Conservation (phyloP, 2,329 filamentous ascomycete species). For the Claviceps sp. region DNA sequence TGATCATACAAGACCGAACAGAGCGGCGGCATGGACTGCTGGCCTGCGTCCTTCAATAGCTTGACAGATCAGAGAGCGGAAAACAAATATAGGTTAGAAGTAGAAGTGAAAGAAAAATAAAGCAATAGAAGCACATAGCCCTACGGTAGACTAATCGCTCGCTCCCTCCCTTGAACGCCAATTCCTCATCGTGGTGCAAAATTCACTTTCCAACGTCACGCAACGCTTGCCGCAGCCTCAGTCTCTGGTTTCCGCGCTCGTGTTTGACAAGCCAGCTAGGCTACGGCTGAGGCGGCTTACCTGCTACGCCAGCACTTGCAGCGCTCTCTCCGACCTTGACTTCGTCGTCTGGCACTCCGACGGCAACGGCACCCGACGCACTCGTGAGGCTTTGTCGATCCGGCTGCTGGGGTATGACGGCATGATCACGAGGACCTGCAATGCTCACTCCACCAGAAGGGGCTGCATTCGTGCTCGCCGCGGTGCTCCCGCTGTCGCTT, state of each 20-base stretch:
- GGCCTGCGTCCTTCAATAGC: too few relatives aligned
- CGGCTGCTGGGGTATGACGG: slow-evolving; percentile 13
- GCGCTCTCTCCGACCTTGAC: slow-evolving; percentile 50
- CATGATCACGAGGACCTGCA: slow-evolving; percentile 29
- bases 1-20: too few relatives aligned
- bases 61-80: too few relatives aligned
- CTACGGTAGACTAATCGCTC: neutral
- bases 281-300: slow-evolving; percentile 1
- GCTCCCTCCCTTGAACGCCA: slow-evolving; percentile 1
- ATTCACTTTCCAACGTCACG: neutral
- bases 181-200: neutral
- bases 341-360: slow-evolving; percentile 47
- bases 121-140: neutral
- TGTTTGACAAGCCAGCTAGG: neutral
- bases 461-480: slow-evolving; percentile 32
- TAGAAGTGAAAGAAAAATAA: neutral
- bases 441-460: slow-evolving; percentile 27
- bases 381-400: slow-evolving; percentile 34
- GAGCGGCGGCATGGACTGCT: too few relatives aligned
- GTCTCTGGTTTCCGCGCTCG: neutral
- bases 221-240: neutral
- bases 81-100: neutral
- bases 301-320: slow-evolving; percentile 27
- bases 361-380: slow-evolving; percentile 29
- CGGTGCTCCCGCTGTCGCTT: slow-evolving; percentile 41